These are phyloP conservation scores for Ogataea degrootiae DNA, from an alignment of 805 yeast genomes.

Conservation along the genomic window DNA sequence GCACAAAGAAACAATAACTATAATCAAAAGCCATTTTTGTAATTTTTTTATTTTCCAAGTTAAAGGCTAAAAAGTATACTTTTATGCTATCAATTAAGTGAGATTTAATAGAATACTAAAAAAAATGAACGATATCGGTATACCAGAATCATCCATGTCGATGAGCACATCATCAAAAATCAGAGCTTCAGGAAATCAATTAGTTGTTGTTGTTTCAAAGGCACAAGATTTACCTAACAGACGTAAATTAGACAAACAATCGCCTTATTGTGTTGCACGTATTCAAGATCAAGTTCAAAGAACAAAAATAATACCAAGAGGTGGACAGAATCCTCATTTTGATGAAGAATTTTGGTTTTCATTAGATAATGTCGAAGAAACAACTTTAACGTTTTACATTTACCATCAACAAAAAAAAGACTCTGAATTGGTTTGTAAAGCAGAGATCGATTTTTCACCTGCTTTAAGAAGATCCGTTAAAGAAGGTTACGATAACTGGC, in stretches of 20 bases:
- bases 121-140: background rate
- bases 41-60: too few species aligned
- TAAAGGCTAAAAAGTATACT: background rate
- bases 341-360: conserved; percentile 68
- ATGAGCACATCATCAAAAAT: background rate
- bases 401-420: conserved; percentile 81
- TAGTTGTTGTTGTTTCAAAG: conserved; percentile 72
- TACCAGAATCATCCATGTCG: background rate
- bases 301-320: conserved; percentile 74
- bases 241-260: conserved; percentile 84
- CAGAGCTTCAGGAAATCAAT: conserved; percentile 32
- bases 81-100: background rate
- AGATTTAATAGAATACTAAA: background rate
- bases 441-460: conserved; percentile 70
- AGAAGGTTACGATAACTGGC: conserved; percentile 87
- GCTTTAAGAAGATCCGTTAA: conserved; percentile 62
- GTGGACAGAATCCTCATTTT: conserved; percentile 94
- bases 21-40: too few species aligned
- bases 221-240: conserved; percentile 86
- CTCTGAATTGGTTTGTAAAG: conserved; percentile 83
- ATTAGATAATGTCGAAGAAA: conserved; percentile 58
- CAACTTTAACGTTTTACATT: conserved; percentile 63
- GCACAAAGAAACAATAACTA: too few species aligned
- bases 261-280: conserved; percentile 82
- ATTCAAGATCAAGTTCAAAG: conserved; percentile 77